Evolutionary conservation across 2,329 filamentous ascomycete genomes (phyloP).

Genomic region (Neonectria hederae): DNA sequence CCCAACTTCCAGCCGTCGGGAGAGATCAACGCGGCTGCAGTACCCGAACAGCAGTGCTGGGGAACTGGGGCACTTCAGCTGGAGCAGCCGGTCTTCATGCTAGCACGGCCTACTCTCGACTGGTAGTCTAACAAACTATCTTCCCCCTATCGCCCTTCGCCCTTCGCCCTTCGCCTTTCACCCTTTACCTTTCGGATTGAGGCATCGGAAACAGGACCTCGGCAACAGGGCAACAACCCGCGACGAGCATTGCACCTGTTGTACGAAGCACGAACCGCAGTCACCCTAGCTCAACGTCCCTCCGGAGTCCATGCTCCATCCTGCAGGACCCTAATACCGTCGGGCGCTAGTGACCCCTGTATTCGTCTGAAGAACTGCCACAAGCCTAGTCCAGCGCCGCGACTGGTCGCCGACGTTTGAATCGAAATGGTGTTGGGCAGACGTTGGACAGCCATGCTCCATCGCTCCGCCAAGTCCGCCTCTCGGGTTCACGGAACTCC

Average conservation of each 20-base stretch:
- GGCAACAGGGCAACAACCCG: slow-evolving; percentile 18
- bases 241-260: background rate
- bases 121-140: no score
- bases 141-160: background rate
- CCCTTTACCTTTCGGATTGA: background rate
- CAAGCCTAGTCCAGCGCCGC: background rate
- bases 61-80: background rate
- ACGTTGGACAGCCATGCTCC: background rate
- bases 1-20: background rate
- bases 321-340: background rate
- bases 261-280: background rate
- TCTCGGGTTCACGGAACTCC: slow-evolving; percentile 16
- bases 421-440: slow-evolving; percentile 5
- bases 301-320: background rate
- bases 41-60: background rate
- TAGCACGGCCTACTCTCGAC: background rate
- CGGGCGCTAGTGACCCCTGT: slow-evolving; percentile 4
- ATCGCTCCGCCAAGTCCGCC: background rate
- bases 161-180: background rate
- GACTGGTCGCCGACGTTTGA: background rate
- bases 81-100: background rate
- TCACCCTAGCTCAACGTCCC: background rate
- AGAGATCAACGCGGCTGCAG: slow-evolving; percentile 1
- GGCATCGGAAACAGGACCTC: slow-evolving; percentile 7
- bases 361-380: slow-evolving; percentile 1